Evolutionary conservation across 345 rosid species (phyloP).

Genomic region (Syzygium aromaticum): DNA sequence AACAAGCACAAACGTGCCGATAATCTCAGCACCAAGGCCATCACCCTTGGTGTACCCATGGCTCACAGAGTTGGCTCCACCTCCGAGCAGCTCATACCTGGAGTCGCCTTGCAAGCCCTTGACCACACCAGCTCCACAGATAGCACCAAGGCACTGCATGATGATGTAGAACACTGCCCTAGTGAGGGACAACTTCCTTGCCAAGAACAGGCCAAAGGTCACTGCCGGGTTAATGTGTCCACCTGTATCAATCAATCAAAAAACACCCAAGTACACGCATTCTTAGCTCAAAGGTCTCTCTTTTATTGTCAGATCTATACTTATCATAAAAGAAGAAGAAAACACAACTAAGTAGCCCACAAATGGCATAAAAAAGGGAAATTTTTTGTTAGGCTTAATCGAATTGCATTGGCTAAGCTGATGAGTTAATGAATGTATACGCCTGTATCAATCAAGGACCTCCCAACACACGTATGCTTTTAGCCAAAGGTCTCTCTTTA

Average conservation of each 20-base stretch:
- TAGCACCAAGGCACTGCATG: constrained; percentile 21
- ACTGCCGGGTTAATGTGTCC: constrained; percentile 28
- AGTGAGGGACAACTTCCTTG: constrained; percentile 22
- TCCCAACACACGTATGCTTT: not conserved
- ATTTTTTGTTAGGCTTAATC: not conserved
- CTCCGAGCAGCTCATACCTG: constrained; percentile 8
- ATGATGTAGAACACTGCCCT: constrained; percentile 22
- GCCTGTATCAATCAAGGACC: not conserved
- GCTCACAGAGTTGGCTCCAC: constrained; percentile 17
- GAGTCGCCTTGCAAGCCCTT: constrained; percentile 14
- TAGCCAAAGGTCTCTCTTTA: not conserved
- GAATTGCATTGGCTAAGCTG: not conserved
- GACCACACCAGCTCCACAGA: constrained; percentile 24
- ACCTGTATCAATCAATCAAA: constrained; percentile 5
- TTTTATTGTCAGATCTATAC: not conserved
- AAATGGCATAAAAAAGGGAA: not conserved
- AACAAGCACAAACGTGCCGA: constrained; percentile 15
- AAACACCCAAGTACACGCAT: not conserved
- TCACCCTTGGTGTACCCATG: constrained; percentile 21
- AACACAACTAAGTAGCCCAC: not conserved
- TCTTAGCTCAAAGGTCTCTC: not conserved
- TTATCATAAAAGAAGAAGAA: not conserved
- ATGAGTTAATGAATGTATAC: not conserved
- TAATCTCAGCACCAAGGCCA: constrained; percentile 17
- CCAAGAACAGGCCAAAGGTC: constrained; percentile 23